These are phyloP conservation scores for Vanilla planifolia DNA, from an alignment of 106 monocot species.

Conservation along the genomic window DNA sequence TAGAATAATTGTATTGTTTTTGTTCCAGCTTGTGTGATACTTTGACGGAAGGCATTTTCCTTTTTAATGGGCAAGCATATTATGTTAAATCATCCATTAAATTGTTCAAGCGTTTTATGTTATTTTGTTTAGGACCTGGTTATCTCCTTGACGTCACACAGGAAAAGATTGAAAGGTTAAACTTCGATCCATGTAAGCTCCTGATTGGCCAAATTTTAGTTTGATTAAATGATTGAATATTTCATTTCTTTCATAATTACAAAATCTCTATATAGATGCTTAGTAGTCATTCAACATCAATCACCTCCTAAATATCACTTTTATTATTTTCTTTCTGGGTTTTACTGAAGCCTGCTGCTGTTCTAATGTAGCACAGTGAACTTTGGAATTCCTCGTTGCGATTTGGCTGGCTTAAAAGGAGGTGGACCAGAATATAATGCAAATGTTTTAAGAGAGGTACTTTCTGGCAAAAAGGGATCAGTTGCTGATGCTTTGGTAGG, in stretches of 20 bases:
- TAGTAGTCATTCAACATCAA: too few species aligned
- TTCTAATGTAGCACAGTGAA: slow-evolving; percentile 46
- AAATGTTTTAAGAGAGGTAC: slow-evolving; percentile 60
- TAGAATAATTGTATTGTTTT: background rate
- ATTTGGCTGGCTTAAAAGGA: slow-evolving; percentile 58
- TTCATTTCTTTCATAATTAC: background rate
- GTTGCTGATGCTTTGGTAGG: slow-evolving; percentile 88
- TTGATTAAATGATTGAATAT: background rate
- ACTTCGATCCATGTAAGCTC: slow-evolving; percentile 75
- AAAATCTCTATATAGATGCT: background rate
- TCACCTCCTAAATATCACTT: background rate
- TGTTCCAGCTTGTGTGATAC: background rate
- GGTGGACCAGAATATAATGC: slow-evolving; percentile 87
- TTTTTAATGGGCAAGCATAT: background rate
- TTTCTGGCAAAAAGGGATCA: slow-evolving; percentile 71
- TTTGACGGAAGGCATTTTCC: background rate
- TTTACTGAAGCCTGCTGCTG: background rate
- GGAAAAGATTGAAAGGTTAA: slow-evolving; percentile 46
- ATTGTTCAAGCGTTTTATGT: background rate
- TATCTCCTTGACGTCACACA: slow-evolving; percentile 88
- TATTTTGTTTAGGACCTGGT: slow-evolving; percentile 54
- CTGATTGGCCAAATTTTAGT: slow-evolving; percentile 4
- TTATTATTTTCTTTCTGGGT: background rate
- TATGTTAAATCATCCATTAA: background rate
- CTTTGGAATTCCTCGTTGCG: slow-evolving; percentile 91